A percentile compares a stretch with the other conserved stretches of the same genome.
These are phyloP conservation scores for Zychaea mexicana DNA, from an alignment of 371 early-diverging fungal genomes.

Conservation along the genomic window DNA sequence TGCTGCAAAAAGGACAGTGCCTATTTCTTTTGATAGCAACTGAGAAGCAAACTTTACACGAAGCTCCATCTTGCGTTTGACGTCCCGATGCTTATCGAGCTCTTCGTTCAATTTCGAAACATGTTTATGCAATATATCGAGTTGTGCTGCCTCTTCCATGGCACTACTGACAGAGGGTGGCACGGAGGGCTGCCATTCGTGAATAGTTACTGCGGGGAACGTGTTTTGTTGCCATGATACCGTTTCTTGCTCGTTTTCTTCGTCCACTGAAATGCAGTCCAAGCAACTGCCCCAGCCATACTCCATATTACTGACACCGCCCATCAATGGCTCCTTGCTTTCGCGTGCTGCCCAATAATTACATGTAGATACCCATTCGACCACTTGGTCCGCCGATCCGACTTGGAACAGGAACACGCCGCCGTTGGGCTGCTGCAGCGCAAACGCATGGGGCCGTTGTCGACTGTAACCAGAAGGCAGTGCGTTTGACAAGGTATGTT, in stretches of 20 bases:
- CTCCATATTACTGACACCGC: slow-evolving; percentile 85
- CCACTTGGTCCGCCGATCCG: slow-evolving; percentile 63
- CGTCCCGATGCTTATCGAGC: slow-evolving; percentile 41
- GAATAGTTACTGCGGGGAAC: slow-evolving; percentile 5
- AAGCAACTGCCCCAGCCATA: slow-evolving; percentile 88
- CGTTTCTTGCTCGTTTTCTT: not conserved
- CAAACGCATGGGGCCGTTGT: slow-evolving; percentile 82
- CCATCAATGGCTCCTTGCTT: slow-evolving; percentile 85
- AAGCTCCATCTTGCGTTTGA: slow-evolving; percentile 41
- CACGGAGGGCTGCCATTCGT: slow-evolving; percentile 42
- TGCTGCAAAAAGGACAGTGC: not conserved
- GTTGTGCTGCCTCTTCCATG: slow-evolving; percentile 35
- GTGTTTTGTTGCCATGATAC: not conserved
- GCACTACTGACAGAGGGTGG: slow-evolving; percentile 39
- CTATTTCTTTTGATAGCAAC: not conserved
- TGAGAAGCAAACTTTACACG: slow-evolving; percentile 27
- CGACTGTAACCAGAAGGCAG: slow-evolving; percentile 85
- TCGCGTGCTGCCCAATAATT: slow-evolving; percentile 95
- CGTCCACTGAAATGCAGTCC: slow-evolving; percentile 25
- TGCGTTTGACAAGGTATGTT: slow-evolving; percentile 82
- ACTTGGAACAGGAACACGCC: slow-evolving; percentile 88
- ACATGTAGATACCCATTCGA: slow-evolving; percentile 84
- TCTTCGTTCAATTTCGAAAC: slow-evolving; percentile 33
- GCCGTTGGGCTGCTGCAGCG: slow-evolving; percentile 80
- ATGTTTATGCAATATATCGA: slow-evolving; percentile 33